These are phyloP conservation scores for Cruciata laevipes DNA, from an alignment of 257 asterid genomes.

Conservation along the genomic window DNA sequence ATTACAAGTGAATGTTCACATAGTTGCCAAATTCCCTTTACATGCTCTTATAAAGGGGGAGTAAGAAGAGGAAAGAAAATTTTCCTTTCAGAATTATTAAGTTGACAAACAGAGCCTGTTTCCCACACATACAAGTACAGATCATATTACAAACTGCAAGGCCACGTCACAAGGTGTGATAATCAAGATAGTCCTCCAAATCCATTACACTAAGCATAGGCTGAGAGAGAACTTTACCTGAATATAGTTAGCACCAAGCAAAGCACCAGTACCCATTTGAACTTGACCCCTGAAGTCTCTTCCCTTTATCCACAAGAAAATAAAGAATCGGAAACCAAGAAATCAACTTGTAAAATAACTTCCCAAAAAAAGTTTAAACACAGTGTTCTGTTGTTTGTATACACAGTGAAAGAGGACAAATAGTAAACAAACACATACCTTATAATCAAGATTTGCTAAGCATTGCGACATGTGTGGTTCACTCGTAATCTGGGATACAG, in stretches of 20 bases:
- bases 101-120: not conserved
- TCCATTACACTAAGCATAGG: not conserved
- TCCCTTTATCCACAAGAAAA: conserved; percentile 44
- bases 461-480: conserved; percentile 98
- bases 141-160: not conserved
- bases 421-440: conserved; percentile 39
- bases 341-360: not conserved
- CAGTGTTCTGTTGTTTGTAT: too few species aligned
- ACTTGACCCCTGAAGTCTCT: conserved; percentile 75
- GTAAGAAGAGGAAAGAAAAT: not conserved
- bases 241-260: conserved; percentile 86
- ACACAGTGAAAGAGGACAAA: not conserved
- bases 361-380: too few species aligned
- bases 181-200: not conserved
- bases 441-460: conserved; percentile 86
- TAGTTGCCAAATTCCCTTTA: not conserved
- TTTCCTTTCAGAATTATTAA: not conserved
- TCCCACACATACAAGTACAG: not conserved
- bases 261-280: conserved; percentile 83
- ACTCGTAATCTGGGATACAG: conserved; percentile 60
- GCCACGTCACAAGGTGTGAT: not conserved
- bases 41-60: not conserved
- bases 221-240: conserved; percentile 46
- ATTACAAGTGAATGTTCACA: not conserved
- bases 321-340: not conserved